Evolutionary conservation across 2,329 filamentous ascomycete species (phyloP), one percentile per base, ranked within the genome.

Genomic region (Fusarium pseudograminearum): DNA sequence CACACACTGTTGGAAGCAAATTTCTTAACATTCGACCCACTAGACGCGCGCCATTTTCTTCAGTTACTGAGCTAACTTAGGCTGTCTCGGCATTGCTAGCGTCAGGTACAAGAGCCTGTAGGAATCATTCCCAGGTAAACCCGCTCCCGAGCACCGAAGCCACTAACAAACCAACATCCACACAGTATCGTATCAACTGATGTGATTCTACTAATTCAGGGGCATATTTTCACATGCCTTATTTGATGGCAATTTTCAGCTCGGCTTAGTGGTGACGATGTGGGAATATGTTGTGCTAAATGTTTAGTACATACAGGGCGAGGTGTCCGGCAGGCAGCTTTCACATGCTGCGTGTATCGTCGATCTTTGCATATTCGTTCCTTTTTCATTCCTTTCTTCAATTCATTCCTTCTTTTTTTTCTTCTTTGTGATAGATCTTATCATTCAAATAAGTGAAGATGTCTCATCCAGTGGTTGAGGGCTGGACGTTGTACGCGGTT

Each of bases 401-500:
- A 31, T 34, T 42, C 4, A n/a, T 34, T 26, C 24, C 42, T 50
- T 47, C n/a, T 40, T 33, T 42, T 53, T 24, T 30, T 4, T n/a
- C 15, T 7, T n/a, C 28, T 57, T 44, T 61, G 26, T 54, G 56
- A 45, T 33, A 64, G 45, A 33, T 34, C 44, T 28, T 41, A 33
- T 42, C 28, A 33, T 47, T 47, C 55, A 28, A 15, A 54, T 50
- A 18, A 57, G 54, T n/a, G 28, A 60, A 24, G 41, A 69, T 59
- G 67, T 67, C 68, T 15, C 68, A 61, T 20, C 8, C 57, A 5
- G 57, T 62, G 12, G 20, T 65, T 16, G 76, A 78, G 57, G 61
- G 69, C 10, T 77, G 76, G 74, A 76, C 75, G 9, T 58, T 79
- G 1, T 77, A 76, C 33, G 59, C 63, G 1, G 57, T 78, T 24